Conservation (phyloP, 129 eudicot genomes). For the Cynara cardunculus region DNA sequence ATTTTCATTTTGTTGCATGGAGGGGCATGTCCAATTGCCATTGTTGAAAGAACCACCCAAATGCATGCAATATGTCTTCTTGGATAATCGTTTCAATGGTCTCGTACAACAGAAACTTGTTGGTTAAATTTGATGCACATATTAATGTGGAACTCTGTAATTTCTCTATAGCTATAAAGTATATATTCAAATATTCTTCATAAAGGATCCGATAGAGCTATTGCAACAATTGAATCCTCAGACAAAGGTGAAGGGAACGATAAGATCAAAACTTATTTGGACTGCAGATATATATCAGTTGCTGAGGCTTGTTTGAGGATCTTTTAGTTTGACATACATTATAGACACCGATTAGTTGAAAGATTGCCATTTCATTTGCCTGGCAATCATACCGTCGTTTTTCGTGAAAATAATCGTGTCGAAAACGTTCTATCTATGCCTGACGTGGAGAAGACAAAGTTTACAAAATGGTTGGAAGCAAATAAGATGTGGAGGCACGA, state of each 20-base stretch:
- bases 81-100: constrained; percentile 8
- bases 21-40: no score
- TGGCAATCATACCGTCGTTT: not conserved
- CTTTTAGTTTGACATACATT: not conserved
- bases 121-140: not conserved
- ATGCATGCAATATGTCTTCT: not conserved
- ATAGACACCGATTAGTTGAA: not conserved
- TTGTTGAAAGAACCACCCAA: not conserved
- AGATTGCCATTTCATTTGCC: not conserved
- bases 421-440: not conserved
- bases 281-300: not conserved
- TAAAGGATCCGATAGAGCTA: not conserved
- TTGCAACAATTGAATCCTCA: not conserved
- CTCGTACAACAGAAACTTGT: not conserved
- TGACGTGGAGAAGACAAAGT: not conserved
- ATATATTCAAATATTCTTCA: not conserved
- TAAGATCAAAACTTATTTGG: not conserved
- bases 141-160: not conserved
- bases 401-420: not conserved
- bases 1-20: not conserved
- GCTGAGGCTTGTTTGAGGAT: not conserved
- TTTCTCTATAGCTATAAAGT: not conserved
- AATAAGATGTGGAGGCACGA: not conserved
- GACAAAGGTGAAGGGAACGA: not conserved
- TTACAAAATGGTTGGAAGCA: not conserved